phyloP scores from a whole-genome alignment of 2,329 filamentous ascomycete genomes.

The Cladosporium sp. region DNA sequence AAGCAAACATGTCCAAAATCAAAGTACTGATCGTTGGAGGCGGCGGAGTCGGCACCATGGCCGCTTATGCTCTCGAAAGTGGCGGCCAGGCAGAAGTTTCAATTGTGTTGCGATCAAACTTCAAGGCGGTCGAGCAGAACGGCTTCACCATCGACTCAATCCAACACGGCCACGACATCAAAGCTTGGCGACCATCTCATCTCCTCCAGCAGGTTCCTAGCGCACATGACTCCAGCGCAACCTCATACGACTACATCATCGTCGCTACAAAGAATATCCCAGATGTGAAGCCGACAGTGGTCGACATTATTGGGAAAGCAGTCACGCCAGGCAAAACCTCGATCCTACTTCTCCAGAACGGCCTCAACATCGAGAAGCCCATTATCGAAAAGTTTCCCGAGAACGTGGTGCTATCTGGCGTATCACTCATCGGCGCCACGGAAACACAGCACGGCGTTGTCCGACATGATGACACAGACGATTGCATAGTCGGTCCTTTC shows the following conservation, averaged over 20 bases:
- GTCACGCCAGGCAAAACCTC: constrained; percentile 49
- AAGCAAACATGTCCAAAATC: constrained; percentile 24
- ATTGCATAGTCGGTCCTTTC: constrained; percentile 50
- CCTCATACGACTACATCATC: constrained; percentile 52
- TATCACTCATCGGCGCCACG: constrained; percentile 50
- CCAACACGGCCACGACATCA: constrained; percentile 48
- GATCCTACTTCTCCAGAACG: constrained; percentile 59
- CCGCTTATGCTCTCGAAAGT: constrained; percentile 51
- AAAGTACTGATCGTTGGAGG: constrained; percentile 51
- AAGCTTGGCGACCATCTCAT: constrained; percentile 45
- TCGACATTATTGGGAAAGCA: constrained; percentile 49
- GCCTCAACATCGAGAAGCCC: constrained; percentile 59
- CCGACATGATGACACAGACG: constrained; percentile 51
- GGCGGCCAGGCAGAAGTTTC: constrained; percentile 52
- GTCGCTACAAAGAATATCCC: constrained; percentile 57
- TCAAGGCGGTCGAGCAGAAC: constrained; percentile 40
- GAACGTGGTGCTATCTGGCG: constrained; percentile 48
- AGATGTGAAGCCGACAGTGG: constrained; percentile 45
- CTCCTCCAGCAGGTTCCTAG: constrained; percentile 45
- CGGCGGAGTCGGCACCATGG: constrained; percentile 55
- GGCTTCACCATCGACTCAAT: constrained; percentile 55
- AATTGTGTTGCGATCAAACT: constrained; percentile 55
- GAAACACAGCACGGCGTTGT: constrained; percentile 48
- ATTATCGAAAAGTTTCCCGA: constrained; percentile 47
- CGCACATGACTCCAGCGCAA: constrained; percentile 28